Conservation (phyloP, 2,329 filamentous ascomycete species). For the Colletotrichum costaricense region DNA sequence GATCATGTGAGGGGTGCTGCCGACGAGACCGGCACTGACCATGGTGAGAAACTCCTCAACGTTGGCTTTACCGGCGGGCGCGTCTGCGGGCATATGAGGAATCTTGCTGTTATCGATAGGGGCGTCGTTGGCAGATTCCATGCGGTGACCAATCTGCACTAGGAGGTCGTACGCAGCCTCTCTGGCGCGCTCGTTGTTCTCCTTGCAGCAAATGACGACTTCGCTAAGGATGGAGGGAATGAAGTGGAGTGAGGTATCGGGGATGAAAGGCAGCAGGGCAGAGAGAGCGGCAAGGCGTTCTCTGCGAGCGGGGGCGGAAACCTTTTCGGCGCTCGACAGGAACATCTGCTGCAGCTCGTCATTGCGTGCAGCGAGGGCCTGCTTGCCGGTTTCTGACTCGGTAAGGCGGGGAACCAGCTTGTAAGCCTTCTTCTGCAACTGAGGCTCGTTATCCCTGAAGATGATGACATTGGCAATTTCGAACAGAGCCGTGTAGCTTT, state of each 20-base stretch:
- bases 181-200: conserved; percentile 94
- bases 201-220: conserved; percentile 96
- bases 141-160: conserved; percentile 87
- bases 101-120: conserved; percentile 88
- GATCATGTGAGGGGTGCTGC: conserved; percentile 95
- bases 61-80: conserved; percentile 80
- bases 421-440: conserved; percentile 98
- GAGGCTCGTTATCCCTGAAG: conserved; percentile 83
- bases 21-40: conserved; percentile 95
- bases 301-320: conserved; percentile 84
- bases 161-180: conserved; percentile 91
- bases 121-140: conserved; percentile 73
- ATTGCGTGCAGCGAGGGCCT: conserved; percentile 81
- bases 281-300: conserved; percentile 88
- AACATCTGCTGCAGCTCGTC: conserved; percentile 85
- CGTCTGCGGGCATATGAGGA: conserved; percentile 85
- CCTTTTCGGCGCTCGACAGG: conserved; percentile 83
- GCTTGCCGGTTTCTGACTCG: conserved; percentile 80
- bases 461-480: conserved; percentile 87
- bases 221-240: conserved; percentile 92
- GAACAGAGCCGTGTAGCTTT: conserved; percentile 88
- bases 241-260: conserved; percentile 85
- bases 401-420: conserved; percentile 94
- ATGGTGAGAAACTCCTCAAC: conserved; percentile 98
- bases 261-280: conserved; percentile 83